Evolutionary conservation across 2,329 filamentous ascomycete species (phyloP).

Genomic region (Huntiella decipiens): DNA sequence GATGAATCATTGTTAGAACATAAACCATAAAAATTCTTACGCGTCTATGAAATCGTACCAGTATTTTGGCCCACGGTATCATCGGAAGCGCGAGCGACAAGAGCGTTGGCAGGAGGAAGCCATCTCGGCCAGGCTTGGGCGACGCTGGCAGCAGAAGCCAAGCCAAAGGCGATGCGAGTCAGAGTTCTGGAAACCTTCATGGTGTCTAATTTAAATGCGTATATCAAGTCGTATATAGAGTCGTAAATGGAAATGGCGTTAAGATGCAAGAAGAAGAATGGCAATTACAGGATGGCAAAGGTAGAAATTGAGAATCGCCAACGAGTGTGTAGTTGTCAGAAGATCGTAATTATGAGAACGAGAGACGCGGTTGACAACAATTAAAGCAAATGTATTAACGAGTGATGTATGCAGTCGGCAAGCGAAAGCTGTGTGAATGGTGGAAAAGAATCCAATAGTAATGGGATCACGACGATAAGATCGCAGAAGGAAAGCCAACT

Average conservation of each 20-base stretch:
- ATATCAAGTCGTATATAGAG: neutral
- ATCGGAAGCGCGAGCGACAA: conserved; percentile 32
- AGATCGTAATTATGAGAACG: neutral
- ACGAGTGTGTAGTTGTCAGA: neutral
- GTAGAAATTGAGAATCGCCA: neutral
- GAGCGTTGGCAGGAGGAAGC: conserved; percentile 28
- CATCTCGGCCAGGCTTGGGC: conserved; percentile 38
- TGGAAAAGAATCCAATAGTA: no score
- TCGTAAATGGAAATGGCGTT: neutral
- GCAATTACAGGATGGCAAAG: neutral
- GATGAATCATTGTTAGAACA: neutral
- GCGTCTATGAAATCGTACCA: conserved; percentile 7
- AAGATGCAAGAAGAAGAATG: conserved; percentile 4
- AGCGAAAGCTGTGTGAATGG: neutral
- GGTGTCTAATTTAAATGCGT: neutral
- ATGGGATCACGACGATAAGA: no score
- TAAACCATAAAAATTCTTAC: neutral
- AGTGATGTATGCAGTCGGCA: neutral
- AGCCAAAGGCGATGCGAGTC: conserved; percentile 29
- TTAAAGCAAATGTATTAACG: neutral
- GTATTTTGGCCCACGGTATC: conserved; percentile 13
- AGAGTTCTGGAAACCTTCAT: conserved; percentile 33
- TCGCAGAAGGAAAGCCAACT: no score
- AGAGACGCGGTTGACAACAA: neutral
- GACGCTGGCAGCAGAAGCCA: conserved; percentile 30